Evolutionary conservation across 1,139 yeast genomes (phyloP), one percentile per base, ranked within the genome.

Genomic region (Taphrina flavorubra): DNA sequence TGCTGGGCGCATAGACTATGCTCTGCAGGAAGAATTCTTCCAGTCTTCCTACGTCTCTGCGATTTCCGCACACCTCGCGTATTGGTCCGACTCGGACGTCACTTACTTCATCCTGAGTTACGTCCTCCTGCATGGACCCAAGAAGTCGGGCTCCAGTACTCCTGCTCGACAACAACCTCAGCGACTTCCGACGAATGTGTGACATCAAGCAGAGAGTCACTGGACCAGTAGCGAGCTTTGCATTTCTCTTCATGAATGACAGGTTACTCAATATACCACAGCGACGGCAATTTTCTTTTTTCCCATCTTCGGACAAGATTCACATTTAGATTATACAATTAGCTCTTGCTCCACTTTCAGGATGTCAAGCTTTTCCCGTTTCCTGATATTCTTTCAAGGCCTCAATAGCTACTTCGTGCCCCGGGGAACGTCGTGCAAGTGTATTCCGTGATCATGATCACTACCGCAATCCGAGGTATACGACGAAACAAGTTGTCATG

Each of bases 21-120:
- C 87, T 11, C 78, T 92, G 46, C 92, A 92, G 3, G 89, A 88
- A 77, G 92, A 95, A 1, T 84, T 89, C 34, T 84, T 92, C 74
- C 97, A 92, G 74, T 83, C 92, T 36, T 69, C 72, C 18, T 78
- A 91, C 63, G 82, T 92, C 20, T 85, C 92, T 8, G 96, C 97
- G 0, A 81, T 92, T 6, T 90, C 89, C 70, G 91, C 97, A 0
- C 99, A 94, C 78, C 86, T 90, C 11, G 86, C 92, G 60, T 94
- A 94, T 77, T 89, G 92, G 77, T 97, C 91, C 75, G 96, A 91
- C 74, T 84, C 86, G 68, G 92, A 92, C 74, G 86, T 94, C 37
- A 94, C 96, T 0, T 89, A 88, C 1, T 92, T 92, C 73, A 78
- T 92, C 4, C 79, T 92, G 77, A 81, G 71, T 34, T 44, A 58